These are phyloP conservation scores for Marasmius fiardii DNA, from an alignment of 1,284 basidiomycete genomes.

Conservation along the genomic window DNA sequence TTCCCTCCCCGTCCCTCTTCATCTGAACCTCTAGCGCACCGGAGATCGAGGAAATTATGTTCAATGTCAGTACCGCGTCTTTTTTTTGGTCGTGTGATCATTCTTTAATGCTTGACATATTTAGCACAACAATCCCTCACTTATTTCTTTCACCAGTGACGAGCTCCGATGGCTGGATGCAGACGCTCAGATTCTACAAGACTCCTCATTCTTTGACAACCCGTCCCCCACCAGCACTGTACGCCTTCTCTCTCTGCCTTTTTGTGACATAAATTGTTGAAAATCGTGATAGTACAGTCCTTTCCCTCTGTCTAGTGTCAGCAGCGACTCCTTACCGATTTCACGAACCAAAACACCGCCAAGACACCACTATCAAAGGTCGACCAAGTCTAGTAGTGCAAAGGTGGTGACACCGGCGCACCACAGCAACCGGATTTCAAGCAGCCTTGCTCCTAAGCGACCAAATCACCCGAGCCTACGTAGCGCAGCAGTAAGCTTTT, in stretches of 20 bases:
- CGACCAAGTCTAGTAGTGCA: conserved; percentile 16
- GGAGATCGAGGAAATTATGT: conserved; percentile 17
- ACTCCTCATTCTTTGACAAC: background rate
- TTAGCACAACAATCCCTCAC: conserved; percentile 27
- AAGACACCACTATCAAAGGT: conserved; percentile 15
- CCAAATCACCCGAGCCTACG: background rate
- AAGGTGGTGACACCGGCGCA: conserved; percentile 5
- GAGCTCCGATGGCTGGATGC: conserved; percentile 45
- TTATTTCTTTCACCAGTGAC: conserved; percentile 34
- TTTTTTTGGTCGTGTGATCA: conserved; percentile 13
- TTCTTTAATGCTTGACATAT: conserved; percentile 15
- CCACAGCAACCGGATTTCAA: background rate
- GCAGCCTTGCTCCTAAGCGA: background rate
- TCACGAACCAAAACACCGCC: conserved; percentile 5
- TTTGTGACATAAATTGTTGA: background rate
- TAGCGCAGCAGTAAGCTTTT: background rate
- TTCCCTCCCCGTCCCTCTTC: conserved; percentile 19
- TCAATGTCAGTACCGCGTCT: conserved; percentile 21
- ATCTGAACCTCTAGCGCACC: conserved; percentile 8
- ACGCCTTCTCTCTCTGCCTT: background rate
- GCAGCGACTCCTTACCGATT: conserved; percentile 5
- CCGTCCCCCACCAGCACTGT: conserved; percentile 5
- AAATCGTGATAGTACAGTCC: background rate
- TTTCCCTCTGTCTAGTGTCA: background rate
- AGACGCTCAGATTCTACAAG: conserved; percentile 24